These are phyloP conservation scores for Clarireedia monteithiana DNA, from an alignment of 2,329 filamentous ascomycete genomes.

Conservation along the genomic window DNA sequence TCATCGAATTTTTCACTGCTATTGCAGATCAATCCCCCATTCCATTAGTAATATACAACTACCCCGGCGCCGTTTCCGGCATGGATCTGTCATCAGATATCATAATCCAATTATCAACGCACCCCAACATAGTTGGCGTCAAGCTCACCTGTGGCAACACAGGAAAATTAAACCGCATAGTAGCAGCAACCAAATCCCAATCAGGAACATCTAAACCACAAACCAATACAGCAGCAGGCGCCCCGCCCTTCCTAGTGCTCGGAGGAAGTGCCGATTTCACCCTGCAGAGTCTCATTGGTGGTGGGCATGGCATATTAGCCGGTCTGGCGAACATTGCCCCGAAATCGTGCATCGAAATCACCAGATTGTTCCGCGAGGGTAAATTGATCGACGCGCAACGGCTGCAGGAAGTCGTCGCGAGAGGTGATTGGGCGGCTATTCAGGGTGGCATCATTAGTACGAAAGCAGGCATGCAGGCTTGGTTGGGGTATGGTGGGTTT, in stretches of 20 bases:
- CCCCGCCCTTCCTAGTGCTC: slow-evolving; percentile 56
- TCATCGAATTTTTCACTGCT: slow-evolving; percentile 52
- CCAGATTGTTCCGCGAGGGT: slow-evolving; percentile 53
- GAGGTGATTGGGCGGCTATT: slow-evolving; percentile 63
- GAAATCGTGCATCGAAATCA: slow-evolving; percentile 53
- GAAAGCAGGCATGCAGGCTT: slow-evolving; percentile 55
- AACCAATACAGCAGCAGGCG: slow-evolving; percentile 8
- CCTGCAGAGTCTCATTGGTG: slow-evolving; percentile 60
- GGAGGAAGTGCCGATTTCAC: slow-evolving; percentile 70
- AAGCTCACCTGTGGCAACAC: slow-evolving; percentile 89
- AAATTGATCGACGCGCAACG: slow-evolving; percentile 51
- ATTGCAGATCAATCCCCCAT: slow-evolving; percentile 63
- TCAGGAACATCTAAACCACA: slow-evolving; percentile 38
- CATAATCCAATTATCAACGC: slow-evolving; percentile 69
- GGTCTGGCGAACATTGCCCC: slow-evolving; percentile 66
- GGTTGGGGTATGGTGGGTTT: slow-evolving; percentile 55
- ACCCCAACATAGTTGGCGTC: slow-evolving; percentile 79
- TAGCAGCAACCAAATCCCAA: slow-evolving; percentile 46
- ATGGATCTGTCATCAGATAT: slow-evolving; percentile 87
- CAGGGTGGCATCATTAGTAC: slow-evolving; percentile 62
- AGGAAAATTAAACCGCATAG: slow-evolving; percentile 50
- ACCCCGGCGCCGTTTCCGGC: slow-evolving; percentile 77
- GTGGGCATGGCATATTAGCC: slow-evolving; percentile 63
- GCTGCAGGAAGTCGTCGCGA: slow-evolving; percentile 56
- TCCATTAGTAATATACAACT: slow-evolving; percentile 82